Evolutionary conservation across 106 monocot genomes (phyloP).

Genomic region (Allium fistulosum): DNA sequence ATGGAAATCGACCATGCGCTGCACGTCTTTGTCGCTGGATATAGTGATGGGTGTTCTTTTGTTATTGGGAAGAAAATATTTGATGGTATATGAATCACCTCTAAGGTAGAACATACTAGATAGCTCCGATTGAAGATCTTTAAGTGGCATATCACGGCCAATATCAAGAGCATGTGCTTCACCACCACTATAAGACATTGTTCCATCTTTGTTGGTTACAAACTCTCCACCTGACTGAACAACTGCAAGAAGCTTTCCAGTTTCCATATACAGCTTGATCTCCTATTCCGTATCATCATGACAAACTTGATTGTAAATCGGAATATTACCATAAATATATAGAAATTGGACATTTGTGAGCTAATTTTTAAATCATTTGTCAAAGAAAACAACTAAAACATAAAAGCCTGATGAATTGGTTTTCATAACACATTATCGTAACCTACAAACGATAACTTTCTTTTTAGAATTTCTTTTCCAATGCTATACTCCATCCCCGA

Average conservation of each 20-base stretch:
- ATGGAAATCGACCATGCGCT: conserved; percentile 89
- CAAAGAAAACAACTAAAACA: too few relatives aligned
- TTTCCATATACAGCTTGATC: conserved; percentile 15
- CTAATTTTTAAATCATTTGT: too few relatives aligned
- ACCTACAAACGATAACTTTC: too few relatives aligned
- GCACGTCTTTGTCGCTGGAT: conserved; percentile 84
- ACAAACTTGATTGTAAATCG: background rate
- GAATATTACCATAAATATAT: too few relatives aligned
- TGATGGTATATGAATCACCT: conserved; percentile 37
- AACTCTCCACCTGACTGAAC: conserved; percentile 89
- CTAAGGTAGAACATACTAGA: conserved; percentile 58
- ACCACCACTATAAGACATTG: conserved; percentile 73
- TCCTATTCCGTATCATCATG: background rate
- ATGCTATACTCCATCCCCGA: too few relatives aligned
- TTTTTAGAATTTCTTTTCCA: too few relatives aligned
- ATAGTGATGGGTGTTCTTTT: conserved; percentile 66
- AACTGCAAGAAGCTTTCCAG: conserved; percentile 62
- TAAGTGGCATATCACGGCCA: conserved; percentile 42
- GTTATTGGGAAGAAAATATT: conserved; percentile 91
- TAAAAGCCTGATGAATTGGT: too few relatives aligned
- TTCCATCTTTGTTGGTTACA: conserved; percentile 57
- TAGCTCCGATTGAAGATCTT: conserved; percentile 65
- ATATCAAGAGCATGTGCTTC: conserved; percentile 93
- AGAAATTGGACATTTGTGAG: too few relatives aligned
- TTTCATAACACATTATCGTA: too few relatives aligned